These are phyloP conservation scores for Plectranthus barbatus DNA, from an alignment of 257 asterid genomes.

Conservation along the genomic window DNA sequence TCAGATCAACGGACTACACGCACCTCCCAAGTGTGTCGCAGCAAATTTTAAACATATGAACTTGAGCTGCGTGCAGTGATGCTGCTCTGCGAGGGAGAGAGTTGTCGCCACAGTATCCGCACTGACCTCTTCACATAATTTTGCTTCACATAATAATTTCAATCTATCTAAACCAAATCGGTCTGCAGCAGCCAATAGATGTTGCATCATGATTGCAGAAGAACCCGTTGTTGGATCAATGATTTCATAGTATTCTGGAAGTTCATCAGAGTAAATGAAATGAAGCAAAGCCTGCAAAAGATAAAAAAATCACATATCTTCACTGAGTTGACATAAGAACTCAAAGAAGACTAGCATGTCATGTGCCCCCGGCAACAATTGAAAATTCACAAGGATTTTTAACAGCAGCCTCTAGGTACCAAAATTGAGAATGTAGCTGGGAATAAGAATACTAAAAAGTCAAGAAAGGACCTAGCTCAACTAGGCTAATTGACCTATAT, in stretches of 20 bases:
- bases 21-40: slow-evolving; percentile 98
- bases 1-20: slow-evolving; percentile 90
- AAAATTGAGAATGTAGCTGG: background rate
- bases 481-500: no score
- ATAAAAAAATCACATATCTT: slow-evolving; percentile 2
- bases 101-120: slow-evolving; percentile 84
- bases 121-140: slow-evolving; percentile 66
- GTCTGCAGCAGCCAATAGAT: slow-evolving; percentile 94
- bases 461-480: no score
- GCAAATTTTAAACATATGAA: slow-evolving; percentile 90
- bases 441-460: background rate
- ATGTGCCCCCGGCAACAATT: background rate
- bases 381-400: slow-evolving; percentile 4
- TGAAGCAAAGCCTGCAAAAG: slow-evolving; percentile 83
- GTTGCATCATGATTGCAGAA: slow-evolving; percentile 74
- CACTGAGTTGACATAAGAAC: background rate
- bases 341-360: background rate
- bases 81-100: slow-evolving; percentile 90
- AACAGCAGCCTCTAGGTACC: background rate
- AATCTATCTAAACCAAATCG: slow-evolving; percentile 84
- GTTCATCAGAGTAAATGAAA: slow-evolving; percentile 65
- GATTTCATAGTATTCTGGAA: slow-evolving; percentile 59
- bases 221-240: slow-evolving; percentile 43
- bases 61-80: slow-evolving; percentile 77
- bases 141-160: slow-evolving; percentile 84